phyloP scores from a whole-genome alignment of 2,329 filamentous ascomycete species.

The Talaromyces albobiverticillius region DNA sequence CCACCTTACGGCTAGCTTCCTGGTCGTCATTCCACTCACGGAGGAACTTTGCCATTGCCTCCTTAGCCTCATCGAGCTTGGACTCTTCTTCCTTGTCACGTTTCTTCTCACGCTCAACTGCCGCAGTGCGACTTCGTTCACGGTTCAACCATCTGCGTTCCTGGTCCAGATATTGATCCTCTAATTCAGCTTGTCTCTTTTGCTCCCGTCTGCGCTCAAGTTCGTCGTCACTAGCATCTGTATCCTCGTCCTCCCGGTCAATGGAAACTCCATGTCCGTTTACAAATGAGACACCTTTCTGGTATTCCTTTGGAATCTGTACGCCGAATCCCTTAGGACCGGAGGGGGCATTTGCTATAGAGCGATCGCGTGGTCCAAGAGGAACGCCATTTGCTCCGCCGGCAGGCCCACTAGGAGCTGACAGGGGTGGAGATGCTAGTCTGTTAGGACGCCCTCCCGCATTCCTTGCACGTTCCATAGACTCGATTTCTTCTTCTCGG shows the following conservation, averaged over 20 bases:
- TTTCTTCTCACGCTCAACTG: slow-evolving; percentile 78
- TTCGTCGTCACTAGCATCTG: slow-evolving; percentile 82
- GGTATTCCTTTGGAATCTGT: slow-evolving; percentile 68
- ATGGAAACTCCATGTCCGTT: slow-evolving; percentile 67
- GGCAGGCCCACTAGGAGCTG: slow-evolving; percentile 60
- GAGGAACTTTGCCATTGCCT: slow-evolving; percentile 68
- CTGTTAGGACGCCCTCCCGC: slow-evolving; percentile 60
- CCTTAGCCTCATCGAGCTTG: slow-evolving; percentile 60
- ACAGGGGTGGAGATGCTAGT: slow-evolving; percentile 67
- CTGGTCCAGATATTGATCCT: slow-evolving; percentile 78
- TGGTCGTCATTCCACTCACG: slow-evolving; percentile 84
- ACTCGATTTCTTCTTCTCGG: slow-evolving; percentile 89
- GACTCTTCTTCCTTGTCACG: slow-evolving; percentile 74
- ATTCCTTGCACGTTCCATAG: slow-evolving; percentile 73
- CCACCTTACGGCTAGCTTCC: slow-evolving; percentile 69
- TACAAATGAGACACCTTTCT: slow-evolving; percentile 77
- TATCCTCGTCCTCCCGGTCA: slow-evolving; percentile 77
- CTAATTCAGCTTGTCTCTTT: slow-evolving; percentile 71
- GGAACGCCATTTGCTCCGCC: slow-evolving; percentile 71
- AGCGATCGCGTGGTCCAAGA: slow-evolving; percentile 61
- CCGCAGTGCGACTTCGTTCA: slow-evolving; percentile 78
- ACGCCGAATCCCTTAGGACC: slow-evolving; percentile 62
- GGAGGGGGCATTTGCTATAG: slow-evolving; percentile 64
- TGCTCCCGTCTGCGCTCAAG: slow-evolving; percentile 69
- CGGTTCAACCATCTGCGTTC: slow-evolving; percentile 89